These are phyloP conservation scores for Ophiosphaerella herpotricha DNA, from an alignment of 2,329 filamentous ascomycete genomes.

Conservation along the genomic window DNA sequence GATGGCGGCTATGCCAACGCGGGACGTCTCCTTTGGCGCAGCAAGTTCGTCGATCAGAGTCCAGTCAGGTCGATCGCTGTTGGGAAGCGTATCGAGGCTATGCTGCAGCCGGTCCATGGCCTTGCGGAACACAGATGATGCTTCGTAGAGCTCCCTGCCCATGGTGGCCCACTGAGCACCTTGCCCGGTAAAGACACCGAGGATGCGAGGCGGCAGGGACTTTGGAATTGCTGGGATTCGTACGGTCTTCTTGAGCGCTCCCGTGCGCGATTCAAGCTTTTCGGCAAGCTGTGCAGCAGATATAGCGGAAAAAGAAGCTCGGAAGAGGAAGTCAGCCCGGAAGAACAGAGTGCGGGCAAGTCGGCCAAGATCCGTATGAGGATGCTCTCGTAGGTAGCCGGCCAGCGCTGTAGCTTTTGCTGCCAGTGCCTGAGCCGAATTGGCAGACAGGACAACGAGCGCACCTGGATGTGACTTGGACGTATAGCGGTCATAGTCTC, in stretches of 20 bases:
- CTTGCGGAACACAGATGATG: too few species aligned
- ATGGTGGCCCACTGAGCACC: too few species aligned
- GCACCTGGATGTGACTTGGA: neutral
- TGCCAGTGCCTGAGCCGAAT: neutral
- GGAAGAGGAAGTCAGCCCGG: neutral
- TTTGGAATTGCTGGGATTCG: neutral
- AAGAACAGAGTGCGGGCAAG: neutral
- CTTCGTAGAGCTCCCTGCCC: too few species aligned
- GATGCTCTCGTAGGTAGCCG: neutral
- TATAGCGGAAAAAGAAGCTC: constrained; percentile 2
- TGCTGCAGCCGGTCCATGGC: too few species aligned
- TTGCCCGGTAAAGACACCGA: neutral
- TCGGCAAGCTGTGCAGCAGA: constrained; percentile 1
- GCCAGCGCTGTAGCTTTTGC: constrained; percentile 2
- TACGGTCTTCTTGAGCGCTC: too few species aligned
- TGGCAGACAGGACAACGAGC: constrained; percentile 11
- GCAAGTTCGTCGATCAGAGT: too few species aligned
- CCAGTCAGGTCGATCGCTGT: too few species aligned
- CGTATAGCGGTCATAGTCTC: too few species aligned
- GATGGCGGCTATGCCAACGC: too few species aligned
- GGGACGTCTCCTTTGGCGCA: too few species aligned
- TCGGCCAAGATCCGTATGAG: neutral
- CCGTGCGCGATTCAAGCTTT: neutral
- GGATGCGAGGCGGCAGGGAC: neutral
- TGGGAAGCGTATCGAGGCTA: too few species aligned